Evolutionary conservation across 371 early-diverging fungal species (phyloP), one percentile per base, ranked within the genome.

Genomic region (Saksenaea oblongispora): DNA sequence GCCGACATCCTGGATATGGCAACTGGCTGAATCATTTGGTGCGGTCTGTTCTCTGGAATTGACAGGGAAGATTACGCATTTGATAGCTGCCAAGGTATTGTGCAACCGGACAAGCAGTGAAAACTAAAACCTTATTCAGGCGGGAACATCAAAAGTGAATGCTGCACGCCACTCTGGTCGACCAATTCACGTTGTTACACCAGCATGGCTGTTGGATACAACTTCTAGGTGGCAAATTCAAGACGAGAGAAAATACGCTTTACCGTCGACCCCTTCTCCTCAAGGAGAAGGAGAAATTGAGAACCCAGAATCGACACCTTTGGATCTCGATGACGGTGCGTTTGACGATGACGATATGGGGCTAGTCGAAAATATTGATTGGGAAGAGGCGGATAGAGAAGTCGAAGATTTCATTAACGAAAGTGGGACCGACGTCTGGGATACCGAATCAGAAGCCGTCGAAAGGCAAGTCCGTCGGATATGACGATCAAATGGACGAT

Each of bases 1-100:
- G 13, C 65, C 73, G 2, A 59, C 69, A 47, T 81, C 86, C 13
- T 91, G 93, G 58, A 83, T 89, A 34, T 93, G 93, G 93, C 76
- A 84, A 57, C 76, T 84, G 67, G 92, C 92, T 4, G 67, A 67
- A 39, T 75, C 79, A 8, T 93, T 89, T 80, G 93, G 93, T 2
- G 94, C 91, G 0, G 62, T 64, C 27, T 92, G 93, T 60, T 78
- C 76, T 0, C 67, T 63, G 0, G 84, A 89, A 3, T 61, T 91
- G 37, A 75, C 73, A n/a, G 70, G 74, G 0, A 71, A 80, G 17
- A 84, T 89, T 22, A 93, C 95, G 0, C 95, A 95, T 64, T 73
- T 95, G 4, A 82, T 95, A 31, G 91, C 93, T 14, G 82, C 83
- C n/a, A 87, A 88, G 76, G 91, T 65, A 56, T 22, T 47, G 22